Evolutionary conservation across 352 stramenopile genomes (phyloP).

Genomic region (Globisporangium apiculatum): DNA sequence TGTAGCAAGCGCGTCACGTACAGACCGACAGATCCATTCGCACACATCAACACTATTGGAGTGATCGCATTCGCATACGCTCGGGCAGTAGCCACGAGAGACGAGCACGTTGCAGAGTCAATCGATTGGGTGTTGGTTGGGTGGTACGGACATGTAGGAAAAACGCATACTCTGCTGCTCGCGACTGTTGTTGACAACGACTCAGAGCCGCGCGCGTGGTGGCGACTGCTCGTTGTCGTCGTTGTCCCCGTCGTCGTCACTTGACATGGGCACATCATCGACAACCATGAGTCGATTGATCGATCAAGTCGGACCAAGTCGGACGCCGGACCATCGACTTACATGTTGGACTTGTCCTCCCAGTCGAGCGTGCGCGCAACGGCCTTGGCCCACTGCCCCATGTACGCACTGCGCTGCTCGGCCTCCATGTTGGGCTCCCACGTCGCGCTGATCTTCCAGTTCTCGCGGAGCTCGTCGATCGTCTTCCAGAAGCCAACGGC

Average conservation of each 20-base stretch:
- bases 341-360: slow-evolving; percentile 39
- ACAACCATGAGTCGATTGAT: too few species aligned
- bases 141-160: too few species aligned
- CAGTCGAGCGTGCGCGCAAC: slow-evolving; percentile 82
- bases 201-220: neutral
- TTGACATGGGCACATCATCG: neutral
- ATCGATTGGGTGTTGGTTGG: too few species aligned
- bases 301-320: too few species aligned
- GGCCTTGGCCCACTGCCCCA: slow-evolving; percentile 79
- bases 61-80: too few species aligned
- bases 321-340: slow-evolving; percentile 1
- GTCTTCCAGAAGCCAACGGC: slow-evolving; percentile 95
- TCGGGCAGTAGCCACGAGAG: too few species aligned
- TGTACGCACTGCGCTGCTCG: slow-evolving; percentile 42
- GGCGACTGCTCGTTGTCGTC: neutral
- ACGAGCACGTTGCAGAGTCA: too few species aligned
- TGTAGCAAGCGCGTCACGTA: too few species aligned
- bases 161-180: too few species aligned
- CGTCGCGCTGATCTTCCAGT: slow-evolving; percentile 68
- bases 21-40: too few species aligned
- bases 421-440: slow-evolving; percentile 73
- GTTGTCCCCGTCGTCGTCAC: neutral
- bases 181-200: neutral
- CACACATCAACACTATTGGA: too few species aligned
- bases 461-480: slow-evolving; percentile 74